Percentiles rank a stretch among this genome's conserved stretches.
These are phyloP conservation scores for Ophiocordyceps unilateralis DNA, from an alignment of 2,329 filamentous ascomycete species.

Conservation along the genomic window DNA sequence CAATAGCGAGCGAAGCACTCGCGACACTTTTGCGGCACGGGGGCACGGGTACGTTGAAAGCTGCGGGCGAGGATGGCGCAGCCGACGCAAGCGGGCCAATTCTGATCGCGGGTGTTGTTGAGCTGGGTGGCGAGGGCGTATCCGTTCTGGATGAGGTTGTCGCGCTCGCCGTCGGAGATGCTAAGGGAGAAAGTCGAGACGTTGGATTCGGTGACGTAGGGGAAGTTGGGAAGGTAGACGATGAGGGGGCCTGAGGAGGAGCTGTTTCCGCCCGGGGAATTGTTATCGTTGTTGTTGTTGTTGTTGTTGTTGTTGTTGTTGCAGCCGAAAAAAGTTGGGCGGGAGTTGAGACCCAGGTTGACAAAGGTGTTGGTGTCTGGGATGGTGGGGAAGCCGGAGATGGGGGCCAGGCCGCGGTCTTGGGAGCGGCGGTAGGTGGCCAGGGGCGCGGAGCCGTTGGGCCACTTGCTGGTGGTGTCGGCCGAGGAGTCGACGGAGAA, in stretches of 20 bases:
- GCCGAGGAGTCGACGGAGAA: constrained; percentile 48
- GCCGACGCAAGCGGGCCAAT: constrained; percentile 72
- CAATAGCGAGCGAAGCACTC: constrained; percentile 65
- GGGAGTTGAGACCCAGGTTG: constrained; percentile 38
- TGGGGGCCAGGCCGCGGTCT: constrained; percentile 27
- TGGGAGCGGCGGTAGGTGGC: constrained; percentile 38
- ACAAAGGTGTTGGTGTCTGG: constrained; percentile 38
- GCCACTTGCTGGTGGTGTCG: constrained; percentile 40
- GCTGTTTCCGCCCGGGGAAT: constrained; percentile 18
- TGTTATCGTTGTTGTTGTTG: no score
- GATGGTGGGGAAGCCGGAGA: constrained; percentile 39
- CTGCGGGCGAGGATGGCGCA: constrained; percentile 74
- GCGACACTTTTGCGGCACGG: constrained; percentile 53
- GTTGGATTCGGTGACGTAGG: constrained; percentile 64
- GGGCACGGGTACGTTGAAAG: constrained; percentile 50
- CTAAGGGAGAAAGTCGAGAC: constrained; percentile 55
- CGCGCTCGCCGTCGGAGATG: constrained; percentile 49
- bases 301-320: constrained; percentile 20
- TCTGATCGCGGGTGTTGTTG: constrained; percentile 54
- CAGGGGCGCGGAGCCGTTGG: constrained; percentile 40
- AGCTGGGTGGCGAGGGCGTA: constrained; percentile 49
- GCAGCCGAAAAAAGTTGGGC: constrained; percentile 48
- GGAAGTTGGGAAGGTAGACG: constrained; percentile 67
- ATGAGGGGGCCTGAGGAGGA: constrained; percentile 46
- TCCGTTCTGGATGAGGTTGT: constrained; percentile 46